Percentiles rank a stretch among this genome's conserved stretches.
These are phyloP conservation scores for Bromus sterilis DNA, from an alignment of 176 grass and related monocot genomes.

Conservation along the genomic window DNA sequence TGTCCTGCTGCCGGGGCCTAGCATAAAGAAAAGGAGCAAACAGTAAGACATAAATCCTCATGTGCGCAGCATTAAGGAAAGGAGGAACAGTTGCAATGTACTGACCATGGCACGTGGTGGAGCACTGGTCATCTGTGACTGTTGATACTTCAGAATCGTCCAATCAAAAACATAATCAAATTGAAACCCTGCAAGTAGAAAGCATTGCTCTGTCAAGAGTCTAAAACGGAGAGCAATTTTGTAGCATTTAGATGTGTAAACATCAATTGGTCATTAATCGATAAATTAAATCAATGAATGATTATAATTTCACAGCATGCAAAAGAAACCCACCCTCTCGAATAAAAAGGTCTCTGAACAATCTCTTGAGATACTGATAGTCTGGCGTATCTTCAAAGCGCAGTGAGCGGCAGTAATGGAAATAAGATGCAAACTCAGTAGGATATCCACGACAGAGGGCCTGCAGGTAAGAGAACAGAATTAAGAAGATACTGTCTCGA, in stretches of 20 bases:
- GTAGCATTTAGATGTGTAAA: not conserved
- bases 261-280: too few species aligned
- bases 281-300: not conserved
- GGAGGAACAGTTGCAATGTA: constrained; percentile 13
- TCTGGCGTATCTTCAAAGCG: constrained; percentile 94
- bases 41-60: not conserved
- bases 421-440: constrained; percentile 70
- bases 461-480: not conserved
- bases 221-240: not conserved
- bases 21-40: constrained; percentile 19
- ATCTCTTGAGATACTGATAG: constrained; percentile 78
- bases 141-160: constrained; percentile 77
- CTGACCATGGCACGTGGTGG: constrained; percentile 70
- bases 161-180: constrained; percentile 87
- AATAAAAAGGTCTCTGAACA: constrained; percentile 82
- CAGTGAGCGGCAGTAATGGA: constrained; percentile 82
- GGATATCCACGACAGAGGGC: constrained; percentile 14
- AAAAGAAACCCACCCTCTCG: constrained; percentile 39
- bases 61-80: not conserved
- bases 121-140: constrained; percentile 74
- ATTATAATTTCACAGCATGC: not conserved
- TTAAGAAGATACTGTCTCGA: not conserved
- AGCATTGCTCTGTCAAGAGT: not conserved
- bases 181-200: constrained; percentile 53
- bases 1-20: constrained; percentile 48